Evolutionary conservation across 768 basidiomycete species (phyloP), one percentile per base, ranked within the genome.

Genomic region (Mrakia blollopis): DNA sequence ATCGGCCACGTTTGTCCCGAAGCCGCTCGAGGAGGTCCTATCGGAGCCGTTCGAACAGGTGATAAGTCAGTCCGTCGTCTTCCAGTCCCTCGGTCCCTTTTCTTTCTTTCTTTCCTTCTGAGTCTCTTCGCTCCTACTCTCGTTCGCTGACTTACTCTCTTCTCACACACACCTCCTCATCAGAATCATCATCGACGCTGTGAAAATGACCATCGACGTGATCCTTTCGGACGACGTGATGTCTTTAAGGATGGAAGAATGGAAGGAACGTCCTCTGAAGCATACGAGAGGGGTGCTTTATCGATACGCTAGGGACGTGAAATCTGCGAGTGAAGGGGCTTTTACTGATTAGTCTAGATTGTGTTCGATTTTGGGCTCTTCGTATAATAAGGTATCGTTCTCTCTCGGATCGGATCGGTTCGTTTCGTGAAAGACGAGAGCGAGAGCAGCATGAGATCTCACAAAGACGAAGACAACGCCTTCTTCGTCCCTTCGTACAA

Each of bases 11-110:
- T 88, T 75, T 86, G 86, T 44, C 78, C 73, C 11, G 75, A 78
- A 68, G 75, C 78, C 0, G 76, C 73, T 72, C 6, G 52, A 35
- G 75, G 78, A 73, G 93, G 93, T 0, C 93, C 93, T 3, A 94
- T 95, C 80, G 93, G 92, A 39, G 88, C 94, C 28, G 90, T 93
- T 71, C 85, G 89, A 80, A 92, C 94, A 79, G 93, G 93, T 8
- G 93, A 95, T 82, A 85, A 83, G 57, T 57, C 9, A n/a, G 57
- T 57, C n/a, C 57, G 54, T 54, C 54, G 14, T 16, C 14, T 52
- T 25, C 50, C 23, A n/a, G 8, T 52, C 52, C 52, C 52, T 54
- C 25, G 2, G n/a, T n/a, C n/a, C 57, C 3, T 28, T n/a, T 6
- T 11, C 28, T 28, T n/a, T 10, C 57, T 57, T 3, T 10, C 4